Evolutionary conservation across 1,139 yeast genomes (phyloP).

Genomic region (Sugiyamaella pinicola): DNA sequence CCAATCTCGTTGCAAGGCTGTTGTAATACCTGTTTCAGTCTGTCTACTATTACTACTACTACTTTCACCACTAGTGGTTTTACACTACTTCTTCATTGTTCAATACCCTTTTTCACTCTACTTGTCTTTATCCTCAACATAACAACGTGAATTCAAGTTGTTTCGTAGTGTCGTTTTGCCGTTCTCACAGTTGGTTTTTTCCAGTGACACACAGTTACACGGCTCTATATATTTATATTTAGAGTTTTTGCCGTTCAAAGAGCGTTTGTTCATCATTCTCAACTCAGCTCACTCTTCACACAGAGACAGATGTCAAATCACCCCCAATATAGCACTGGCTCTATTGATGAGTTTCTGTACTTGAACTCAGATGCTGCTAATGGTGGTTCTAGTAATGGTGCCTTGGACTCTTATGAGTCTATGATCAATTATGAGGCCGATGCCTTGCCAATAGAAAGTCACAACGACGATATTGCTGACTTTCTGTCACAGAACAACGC

Average conservation of each 20-base stretch:
- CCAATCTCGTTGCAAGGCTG: background rate
- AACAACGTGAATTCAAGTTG: too few species aligned
- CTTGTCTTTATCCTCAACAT: too few species aligned
- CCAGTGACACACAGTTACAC: too few species aligned
- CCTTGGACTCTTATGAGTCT: background rate
- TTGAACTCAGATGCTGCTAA: constrained; percentile 6
- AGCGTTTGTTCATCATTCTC: background rate
- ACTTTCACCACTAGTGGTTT: background rate
- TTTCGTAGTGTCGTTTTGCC: too few species aligned
- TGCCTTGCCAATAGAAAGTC: background rate
- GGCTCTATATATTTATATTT: too few species aligned
- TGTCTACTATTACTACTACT: background rate
- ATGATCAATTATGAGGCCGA: background rate
- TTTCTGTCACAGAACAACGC: background rate
- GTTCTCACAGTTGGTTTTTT: too few species aligned
- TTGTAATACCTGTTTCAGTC: constrained; percentile 2
- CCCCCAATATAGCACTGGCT: background rate
- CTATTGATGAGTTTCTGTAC: constrained; percentile 7
- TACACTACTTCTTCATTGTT: too few species aligned
- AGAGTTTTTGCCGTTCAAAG: too few species aligned
- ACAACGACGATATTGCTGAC: background rate
- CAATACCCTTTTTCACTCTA: too few species aligned
- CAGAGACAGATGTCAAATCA: background rate
- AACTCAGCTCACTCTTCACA: too few species aligned
- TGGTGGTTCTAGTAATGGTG: background rate